Conservation (phyloP, 176 grass and related monocot species). For the Hyparrhenia diplandra region DNA sequence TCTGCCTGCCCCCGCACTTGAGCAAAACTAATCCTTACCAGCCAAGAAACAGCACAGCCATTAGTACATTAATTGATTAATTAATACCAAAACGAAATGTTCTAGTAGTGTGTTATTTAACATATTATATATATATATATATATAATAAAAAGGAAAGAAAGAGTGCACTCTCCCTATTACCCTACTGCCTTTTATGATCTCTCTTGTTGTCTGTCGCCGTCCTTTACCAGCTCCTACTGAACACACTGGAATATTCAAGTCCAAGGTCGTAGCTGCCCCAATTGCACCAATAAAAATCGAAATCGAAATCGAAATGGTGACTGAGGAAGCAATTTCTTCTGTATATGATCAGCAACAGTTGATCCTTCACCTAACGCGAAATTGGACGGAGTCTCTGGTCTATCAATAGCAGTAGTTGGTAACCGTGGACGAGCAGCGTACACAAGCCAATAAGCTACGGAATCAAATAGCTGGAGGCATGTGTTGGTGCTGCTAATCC, state of each 20-base stretch:
- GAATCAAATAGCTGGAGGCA: conserved; percentile 57
- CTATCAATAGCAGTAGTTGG: conserved; percentile 20
- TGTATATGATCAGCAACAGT: neutral
- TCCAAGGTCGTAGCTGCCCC: conserved; percentile 11
- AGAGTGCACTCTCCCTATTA: neutral
- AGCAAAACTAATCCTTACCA: conserved; percentile 14
- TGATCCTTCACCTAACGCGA: conserved; percentile 37
- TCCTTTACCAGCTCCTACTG: conserved; percentile 37
- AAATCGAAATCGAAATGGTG: too few species aligned
- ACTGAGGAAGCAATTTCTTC: conserved; percentile 3
- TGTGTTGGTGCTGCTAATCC: conserved; percentile 17
- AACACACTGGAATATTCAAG: conserved; percentile 7
- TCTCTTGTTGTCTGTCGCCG: neutral
- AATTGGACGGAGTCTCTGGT: neutral
- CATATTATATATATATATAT: neutral
- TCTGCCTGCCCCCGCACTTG: neutral
- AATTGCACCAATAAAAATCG: conserved; percentile 16
- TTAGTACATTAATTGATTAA: neutral
- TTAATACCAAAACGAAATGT: neutral
- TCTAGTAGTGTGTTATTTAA: neutral
- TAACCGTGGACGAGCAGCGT: neutral
- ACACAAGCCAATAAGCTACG: neutral
- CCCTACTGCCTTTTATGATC: neutral
- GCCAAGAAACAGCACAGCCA: conserved; percentile 9
- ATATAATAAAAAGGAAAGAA: neutral